Conservation (phyloP, 2,329 filamentous ascomycete genomes). For the Fusarium caatingaense region DNA sequence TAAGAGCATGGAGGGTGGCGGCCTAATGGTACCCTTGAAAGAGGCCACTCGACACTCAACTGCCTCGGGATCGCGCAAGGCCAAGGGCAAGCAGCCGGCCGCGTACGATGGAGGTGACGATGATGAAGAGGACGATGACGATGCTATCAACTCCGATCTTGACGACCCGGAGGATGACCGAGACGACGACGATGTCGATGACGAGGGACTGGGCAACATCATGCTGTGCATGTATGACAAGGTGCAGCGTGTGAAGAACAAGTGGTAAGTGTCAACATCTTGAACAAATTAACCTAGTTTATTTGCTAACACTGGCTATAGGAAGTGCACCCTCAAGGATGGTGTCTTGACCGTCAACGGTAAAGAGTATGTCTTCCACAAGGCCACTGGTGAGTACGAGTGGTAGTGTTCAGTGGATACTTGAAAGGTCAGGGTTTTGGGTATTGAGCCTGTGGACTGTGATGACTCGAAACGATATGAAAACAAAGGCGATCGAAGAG, state of each 20-base stretch:
- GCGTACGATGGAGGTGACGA: constrained; percentile 73
- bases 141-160: constrained; percentile 98
- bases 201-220: constrained; percentile 85
- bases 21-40: constrained; percentile 78
- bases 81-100: constrained; percentile 52
- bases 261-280: constrained; percentile 70
- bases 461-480: constrained; percentile 15
- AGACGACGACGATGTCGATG: constrained; percentile 87
- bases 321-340: constrained; percentile 98
- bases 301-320: constrained; percentile 46
- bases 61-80: constrained; percentile 28
- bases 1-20: constrained; percentile 77
- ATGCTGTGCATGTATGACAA: constrained; percentile 99
- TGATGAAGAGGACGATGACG: constrained; percentile 78
- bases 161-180: constrained; percentile 92
- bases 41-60: constrained; percentile 58
- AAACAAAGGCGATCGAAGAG: constrained; percentile 18
- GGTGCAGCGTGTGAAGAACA: constrained; percentile 98
- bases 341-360: constrained; percentile 93
- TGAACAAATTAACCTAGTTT: background rate
- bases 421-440: constrained; percentile 9
- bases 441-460: constrained; percentile 5
- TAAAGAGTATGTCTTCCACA: constrained; percentile 98
- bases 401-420: constrained; percentile 69
- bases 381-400: constrained; percentile 96